Conservation (phyloP, 1,284 basidiomycete species). For the Ustanciosporium gigantosporum region DNA sequence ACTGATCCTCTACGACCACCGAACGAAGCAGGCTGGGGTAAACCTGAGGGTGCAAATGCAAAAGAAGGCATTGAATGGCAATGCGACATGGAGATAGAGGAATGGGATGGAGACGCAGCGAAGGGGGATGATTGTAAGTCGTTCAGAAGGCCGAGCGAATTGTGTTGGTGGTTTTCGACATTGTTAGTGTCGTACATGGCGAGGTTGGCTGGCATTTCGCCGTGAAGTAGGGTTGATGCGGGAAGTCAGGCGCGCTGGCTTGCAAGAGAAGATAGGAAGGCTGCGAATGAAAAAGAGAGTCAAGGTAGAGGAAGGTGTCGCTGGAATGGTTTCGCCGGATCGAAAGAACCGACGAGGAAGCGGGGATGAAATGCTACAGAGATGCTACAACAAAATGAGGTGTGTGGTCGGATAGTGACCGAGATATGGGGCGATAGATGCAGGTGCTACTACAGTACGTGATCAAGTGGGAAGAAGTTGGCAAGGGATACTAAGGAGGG, state of each 20-base stretch:
- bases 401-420: no score
- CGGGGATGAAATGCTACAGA: neutral
- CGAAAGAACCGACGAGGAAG: neutral
- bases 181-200: neutral
- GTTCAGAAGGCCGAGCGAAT: slow-evolving; percentile 36
- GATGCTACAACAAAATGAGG: no score
- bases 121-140: slow-evolving; percentile 1
- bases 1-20: slow-evolving; percentile 22
- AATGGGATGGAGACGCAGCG: no score
- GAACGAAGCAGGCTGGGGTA: slow-evolving; percentile 8
- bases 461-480: neutral
- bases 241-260: neutral
- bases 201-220: no score
- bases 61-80: slow-evolving; percentile 26
- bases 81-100: slow-evolving; percentile 27
- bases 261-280: neutral
- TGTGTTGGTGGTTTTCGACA: slow-evolving; percentile 4
- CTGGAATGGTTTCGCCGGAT: no score
- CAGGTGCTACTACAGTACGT: no score
- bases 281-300: no score
- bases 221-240: neutral
- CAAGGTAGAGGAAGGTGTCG: no score
- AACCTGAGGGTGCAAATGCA: slow-evolving; percentile 4
- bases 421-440: no score
- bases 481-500: neutral